Conservation (phyloP, 495 filamentous ascomycete genomes). For the Podospora australis region DNA sequence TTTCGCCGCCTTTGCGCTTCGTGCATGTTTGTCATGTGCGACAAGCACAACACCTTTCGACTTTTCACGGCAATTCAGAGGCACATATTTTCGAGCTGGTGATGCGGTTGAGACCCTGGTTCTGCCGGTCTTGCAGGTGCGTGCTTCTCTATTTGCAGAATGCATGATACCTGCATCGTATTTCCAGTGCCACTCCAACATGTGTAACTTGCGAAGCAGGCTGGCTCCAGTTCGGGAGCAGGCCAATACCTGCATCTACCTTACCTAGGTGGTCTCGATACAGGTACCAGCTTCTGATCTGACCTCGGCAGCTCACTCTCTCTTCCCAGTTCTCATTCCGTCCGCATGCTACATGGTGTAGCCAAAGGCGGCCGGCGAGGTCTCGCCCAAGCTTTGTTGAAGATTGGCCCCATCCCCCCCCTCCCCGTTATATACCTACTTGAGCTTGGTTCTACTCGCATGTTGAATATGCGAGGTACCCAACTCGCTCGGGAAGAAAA, state of each 20-base stretch:
- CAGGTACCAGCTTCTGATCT: neutral
- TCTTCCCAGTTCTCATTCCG: no score
- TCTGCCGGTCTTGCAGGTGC: slow-evolving; percentile 15
- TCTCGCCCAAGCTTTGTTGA: no score
- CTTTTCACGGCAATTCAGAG: no score
- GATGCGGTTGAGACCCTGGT: neutral
- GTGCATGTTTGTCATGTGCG: no score
- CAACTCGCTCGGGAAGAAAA: neutral
- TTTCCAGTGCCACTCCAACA: slow-evolving; percentile 14
- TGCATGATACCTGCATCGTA: slow-evolving; percentile 20
- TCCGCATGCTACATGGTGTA: no score
- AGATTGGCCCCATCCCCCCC: neutral
- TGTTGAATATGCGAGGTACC: neutral
- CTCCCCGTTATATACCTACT: no score
- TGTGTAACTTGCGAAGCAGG: no score
- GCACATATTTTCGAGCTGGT: neutral
- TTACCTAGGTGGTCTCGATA: neutral
- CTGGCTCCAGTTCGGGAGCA: slow-evolving; percentile 4
- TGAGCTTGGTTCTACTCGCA: neutral
- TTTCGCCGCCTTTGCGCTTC: no score
- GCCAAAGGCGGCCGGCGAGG: no score
- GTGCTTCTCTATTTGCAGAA: slow-evolving; percentile 21
- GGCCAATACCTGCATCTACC: neutral
- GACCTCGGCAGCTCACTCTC: no score
- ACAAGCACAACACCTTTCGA: no score